These are phyloP conservation scores for Leccinum incarnatum DNA, from an alignment of 768 basidiomycete species.

Conservation along the genomic window DNA sequence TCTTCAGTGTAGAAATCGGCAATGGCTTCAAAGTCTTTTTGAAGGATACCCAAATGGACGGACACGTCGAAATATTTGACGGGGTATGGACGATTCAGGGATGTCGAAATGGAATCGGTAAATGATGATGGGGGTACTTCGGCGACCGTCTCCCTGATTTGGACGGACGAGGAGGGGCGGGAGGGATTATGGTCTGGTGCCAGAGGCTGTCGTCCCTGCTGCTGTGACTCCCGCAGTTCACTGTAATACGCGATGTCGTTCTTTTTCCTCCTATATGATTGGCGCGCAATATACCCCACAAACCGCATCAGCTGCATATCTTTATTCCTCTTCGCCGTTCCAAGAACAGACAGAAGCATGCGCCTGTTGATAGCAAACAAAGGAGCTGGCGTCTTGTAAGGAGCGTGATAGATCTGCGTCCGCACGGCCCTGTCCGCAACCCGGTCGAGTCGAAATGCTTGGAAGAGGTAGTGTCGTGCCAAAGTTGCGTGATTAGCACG, in stretches of 20 bases:
- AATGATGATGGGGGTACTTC: neutral
- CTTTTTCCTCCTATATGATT: constrained; percentile 48
- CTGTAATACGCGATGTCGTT: constrained; percentile 43
- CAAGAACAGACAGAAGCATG: constrained; percentile 57
- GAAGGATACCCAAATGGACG: constrained; percentile 55
- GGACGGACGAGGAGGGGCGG: neutral
- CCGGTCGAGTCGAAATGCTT: constrained; percentile 50
- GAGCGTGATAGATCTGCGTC: constrained; percentile 30
- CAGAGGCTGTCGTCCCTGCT: constrained; percentile 21
- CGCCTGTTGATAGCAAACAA: constrained; percentile 52
- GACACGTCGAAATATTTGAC: constrained; percentile 44
- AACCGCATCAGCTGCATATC: constrained; percentile 60
- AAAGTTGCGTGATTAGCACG: constrained; percentile 46
- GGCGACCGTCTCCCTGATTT: neutral
- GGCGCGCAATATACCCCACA: constrained; percentile 46
- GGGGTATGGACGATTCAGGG: constrained; percentile 17
- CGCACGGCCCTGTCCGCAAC: constrained; percentile 33
- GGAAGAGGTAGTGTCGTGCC: constrained; percentile 63
- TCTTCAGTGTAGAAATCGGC: constrained; percentile 37
- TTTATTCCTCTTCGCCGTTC: constrained; percentile 57
- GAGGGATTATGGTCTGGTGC: constrained; percentile 23
- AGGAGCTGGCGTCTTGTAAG: constrained; percentile 43
- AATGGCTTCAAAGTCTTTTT: constrained; percentile 53
- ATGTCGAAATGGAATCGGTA: constrained; percentile 22
- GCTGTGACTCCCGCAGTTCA: constrained; percentile 29